Evolutionary conservation across 2,329 filamentous ascomycete species (phyloP).

Genomic region (Orbilia brochopaga): DNA sequence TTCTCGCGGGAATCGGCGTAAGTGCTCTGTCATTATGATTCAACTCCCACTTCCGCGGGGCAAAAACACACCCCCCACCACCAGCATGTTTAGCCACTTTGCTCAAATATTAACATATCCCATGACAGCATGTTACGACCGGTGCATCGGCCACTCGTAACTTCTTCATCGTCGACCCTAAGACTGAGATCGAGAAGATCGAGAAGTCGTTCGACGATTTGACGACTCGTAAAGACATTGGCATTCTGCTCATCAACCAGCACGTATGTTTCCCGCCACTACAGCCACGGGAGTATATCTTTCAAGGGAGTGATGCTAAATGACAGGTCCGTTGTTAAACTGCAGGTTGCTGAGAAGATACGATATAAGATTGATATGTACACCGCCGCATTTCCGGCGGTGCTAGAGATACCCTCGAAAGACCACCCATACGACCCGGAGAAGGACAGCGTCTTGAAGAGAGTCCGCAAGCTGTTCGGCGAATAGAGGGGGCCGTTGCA

Average conservation of each 20-base stretch:
- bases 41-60: not conserved
- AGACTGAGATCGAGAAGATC: conserved; percentile 87
- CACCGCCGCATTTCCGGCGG: conserved; percentile 91
- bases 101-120: not conserved
- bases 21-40: conserved; percentile 54
- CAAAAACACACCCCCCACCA: not conserved
- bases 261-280: conserved; percentile 75
- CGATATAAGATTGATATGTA: conserved; percentile 87
- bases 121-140: conserved; percentile 79
- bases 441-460: conserved; percentile 94
- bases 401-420: conserved; percentile 97
- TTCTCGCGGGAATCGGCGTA: conserved; percentile 95
- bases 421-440: conserved; percentile 98
- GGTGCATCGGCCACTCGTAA: conserved; percentile 93
- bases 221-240: conserved; percentile 90
- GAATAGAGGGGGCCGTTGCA: conserved; percentile 15
- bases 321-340: not conserved
- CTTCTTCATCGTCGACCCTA: conserved; percentile 93
- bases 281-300: not conserved
- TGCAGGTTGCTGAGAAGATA: conserved; percentile 89
- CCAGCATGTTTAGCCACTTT: too few species aligned
- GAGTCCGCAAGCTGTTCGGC: conserved; percentile 74
- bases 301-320: not conserved
- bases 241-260: conserved; percentile 95
- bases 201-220: conserved; percentile 89